Percentiles rank a stretch among this genome's conserved stretches.
phyloP scores from a whole-genome alignment of 2,329 filamentous ascomycete species.

The Fusarium sambucinum region DNA sequence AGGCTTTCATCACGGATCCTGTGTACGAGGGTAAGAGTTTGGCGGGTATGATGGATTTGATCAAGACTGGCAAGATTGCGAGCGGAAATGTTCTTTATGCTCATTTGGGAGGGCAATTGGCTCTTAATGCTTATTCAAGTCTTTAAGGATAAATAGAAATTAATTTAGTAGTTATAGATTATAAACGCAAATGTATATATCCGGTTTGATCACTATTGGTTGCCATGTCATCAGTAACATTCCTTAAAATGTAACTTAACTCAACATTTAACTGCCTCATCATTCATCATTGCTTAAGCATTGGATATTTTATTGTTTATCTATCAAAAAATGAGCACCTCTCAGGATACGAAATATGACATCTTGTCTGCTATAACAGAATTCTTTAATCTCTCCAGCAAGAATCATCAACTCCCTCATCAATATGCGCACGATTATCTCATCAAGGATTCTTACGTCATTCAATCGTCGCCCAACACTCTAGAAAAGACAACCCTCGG shows the following conservation, averaged over 20 bases:
- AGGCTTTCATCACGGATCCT: conserved; percentile 80
- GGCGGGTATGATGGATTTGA: conserved; percentile 77
- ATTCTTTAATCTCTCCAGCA: conserved; percentile 9
- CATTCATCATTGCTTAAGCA: neutral
- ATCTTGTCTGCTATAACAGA: conserved; percentile 7
- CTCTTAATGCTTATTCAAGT: conserved; percentile 73
- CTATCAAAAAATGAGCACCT: neutral
- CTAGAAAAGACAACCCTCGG: conserved; percentile 21
- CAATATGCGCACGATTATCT: neutral
- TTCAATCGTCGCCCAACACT: conserved; percentile 3
- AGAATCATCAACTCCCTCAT: neutral
- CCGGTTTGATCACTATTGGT: neutral
- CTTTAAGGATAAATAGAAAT: neutral
- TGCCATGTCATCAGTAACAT: neutral
- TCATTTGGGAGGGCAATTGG: conserved; percentile 77
- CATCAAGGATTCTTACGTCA: conserved; percentile 25
- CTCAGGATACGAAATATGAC: neutral
- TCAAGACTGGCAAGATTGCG: conserved; percentile 70
- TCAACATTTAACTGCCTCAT: neutral
- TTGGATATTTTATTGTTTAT: neutral
- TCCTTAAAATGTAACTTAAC: neutral
- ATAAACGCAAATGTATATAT: neutral
- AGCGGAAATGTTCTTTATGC: conserved; percentile 78
- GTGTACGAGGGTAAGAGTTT: conserved; percentile 83
- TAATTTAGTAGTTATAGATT: neutral